Evolutionary conservation across 495 filamentous ascomycete species (phyloP).

Genomic region (Aspergillus incahuasiensis): DNA sequence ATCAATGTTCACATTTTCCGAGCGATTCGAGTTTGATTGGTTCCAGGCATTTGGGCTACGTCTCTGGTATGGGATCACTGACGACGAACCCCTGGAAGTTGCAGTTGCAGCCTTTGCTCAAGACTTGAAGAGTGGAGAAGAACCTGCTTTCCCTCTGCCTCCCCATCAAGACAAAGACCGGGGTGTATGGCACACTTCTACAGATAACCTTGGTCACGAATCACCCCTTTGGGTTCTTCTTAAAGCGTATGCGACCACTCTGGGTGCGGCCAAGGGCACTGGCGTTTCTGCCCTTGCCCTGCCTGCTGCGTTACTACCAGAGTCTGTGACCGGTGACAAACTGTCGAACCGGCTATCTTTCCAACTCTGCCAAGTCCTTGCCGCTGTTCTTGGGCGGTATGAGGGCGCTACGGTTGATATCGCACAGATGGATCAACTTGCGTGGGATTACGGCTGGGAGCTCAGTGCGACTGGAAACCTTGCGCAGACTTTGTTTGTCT

Average conservation of each 20-base stretch:
- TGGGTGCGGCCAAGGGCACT: conserved; percentile 13
- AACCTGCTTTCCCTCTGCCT: conserved; percentile 56
- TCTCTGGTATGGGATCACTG: conserved; percentile 73
- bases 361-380: conserved; percentile 63
- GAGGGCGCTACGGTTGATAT: conserved; percentile 31
- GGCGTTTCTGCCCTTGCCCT: conserved; percentile 23
- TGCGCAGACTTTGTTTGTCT: conserved; percentile 64
- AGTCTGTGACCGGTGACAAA: conserved; percentile 59
- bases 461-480: conserved; percentile 65
- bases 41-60: conserved; percentile 85
- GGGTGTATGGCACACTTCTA: conserved; percentile 42
- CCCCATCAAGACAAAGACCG: conserved; percentile 55
- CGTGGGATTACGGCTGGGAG: conserved; percentile 66
- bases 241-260: conserved; percentile 64
- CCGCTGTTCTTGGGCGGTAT: conserved; percentile 49
- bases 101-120: conserved; percentile 65
- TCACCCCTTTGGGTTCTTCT: conserved; percentile 84
- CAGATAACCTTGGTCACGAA: conserved; percentile 50
- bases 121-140: conserved; percentile 60
- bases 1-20: conserved; percentile 69
- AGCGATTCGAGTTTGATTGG: conserved; percentile 85
- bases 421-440: conserved; percentile 56
- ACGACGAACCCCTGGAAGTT: conserved; percentile 60
- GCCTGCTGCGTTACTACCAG: conserved; percentile 37
- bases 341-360: conserved; percentile 73